phyloP scores from a whole-genome alignment of 169 alveolate genomes.

The Cryptosporidium felis region DNA sequence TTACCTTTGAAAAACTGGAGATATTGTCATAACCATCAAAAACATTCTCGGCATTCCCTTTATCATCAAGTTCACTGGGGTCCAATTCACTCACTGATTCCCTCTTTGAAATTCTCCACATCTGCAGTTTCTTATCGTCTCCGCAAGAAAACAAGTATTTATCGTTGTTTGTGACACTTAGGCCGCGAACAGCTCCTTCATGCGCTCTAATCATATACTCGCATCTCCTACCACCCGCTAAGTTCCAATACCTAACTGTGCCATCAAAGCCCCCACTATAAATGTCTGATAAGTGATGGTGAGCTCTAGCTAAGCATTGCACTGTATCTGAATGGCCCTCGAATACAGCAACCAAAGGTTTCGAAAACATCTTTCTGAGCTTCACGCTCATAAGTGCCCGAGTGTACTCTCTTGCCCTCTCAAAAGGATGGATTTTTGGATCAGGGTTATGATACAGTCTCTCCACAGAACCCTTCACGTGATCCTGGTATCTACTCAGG shows the following conservation, averaged over 20 bases:
- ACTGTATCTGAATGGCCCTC: conserved; percentile 97
- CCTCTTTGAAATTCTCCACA: conserved; percentile 73
- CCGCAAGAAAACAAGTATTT: conserved; percentile 87
- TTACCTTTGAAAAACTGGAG: conserved; percentile 3
- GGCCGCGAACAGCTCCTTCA: conserved; percentile 93
- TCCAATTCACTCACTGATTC: not conserved
- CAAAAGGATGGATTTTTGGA: conserved; percentile 87
- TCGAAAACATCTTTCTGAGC: conserved; percentile 94
- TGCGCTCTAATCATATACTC: conserved; percentile 90
- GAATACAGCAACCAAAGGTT: conserved; percentile 94
- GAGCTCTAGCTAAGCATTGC: conserved; percentile 86
- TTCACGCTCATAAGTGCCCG: conserved; percentile 97
- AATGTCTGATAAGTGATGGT: conserved; percentile 80
- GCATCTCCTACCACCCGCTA: conserved; percentile 82
- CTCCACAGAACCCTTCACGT: conserved; percentile 68
- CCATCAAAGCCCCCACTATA: conserved; percentile 97
- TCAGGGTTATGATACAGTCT: conserved; percentile 81
- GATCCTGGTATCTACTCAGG: conserved; percentile 74
- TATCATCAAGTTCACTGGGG: conserved; percentile 55
- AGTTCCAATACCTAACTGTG: conserved; percentile 93
- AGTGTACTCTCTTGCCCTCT: conserved; percentile 92
- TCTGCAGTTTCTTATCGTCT: conserved; percentile 88
- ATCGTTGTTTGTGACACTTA: conserved; percentile 81
- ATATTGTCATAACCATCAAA: conserved; percentile 63
- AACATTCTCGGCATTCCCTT: conserved; percentile 68